Conservation (phyloP, 495 filamentous ascomycete species). For the Aspergillus panamensis region DNA sequence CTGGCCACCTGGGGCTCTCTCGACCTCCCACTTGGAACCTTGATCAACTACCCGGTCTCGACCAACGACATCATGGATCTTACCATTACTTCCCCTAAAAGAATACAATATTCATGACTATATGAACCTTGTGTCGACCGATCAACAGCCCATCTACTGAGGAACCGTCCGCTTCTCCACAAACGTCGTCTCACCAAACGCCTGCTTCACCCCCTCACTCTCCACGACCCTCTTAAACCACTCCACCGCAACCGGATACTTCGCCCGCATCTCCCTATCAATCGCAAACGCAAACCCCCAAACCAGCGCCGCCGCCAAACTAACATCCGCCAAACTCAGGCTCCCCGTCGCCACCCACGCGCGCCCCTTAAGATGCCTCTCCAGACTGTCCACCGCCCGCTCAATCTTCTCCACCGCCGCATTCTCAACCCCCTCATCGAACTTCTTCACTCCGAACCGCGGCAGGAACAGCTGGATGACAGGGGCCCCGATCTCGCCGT, state of each 20-base stretch:
- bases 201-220: conserved; percentile 48
- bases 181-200: conserved; percentile 44
- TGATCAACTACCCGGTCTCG: too few relatives aligned
- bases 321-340: conserved; percentile 54
- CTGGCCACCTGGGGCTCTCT: too few relatives aligned
- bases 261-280: conserved; percentile 49
- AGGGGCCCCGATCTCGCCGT: conserved; percentile 41
- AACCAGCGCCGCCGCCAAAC: conserved; percentile 37
- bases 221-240: conserved; percentile 44
- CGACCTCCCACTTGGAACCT: too few relatives aligned
- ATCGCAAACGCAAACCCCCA: conserved; percentile 42
- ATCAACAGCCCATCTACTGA: conserved; percentile 6
- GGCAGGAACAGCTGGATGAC: conserved; percentile 31
- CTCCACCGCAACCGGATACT: conserved; percentile 39
- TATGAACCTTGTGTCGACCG: neutral
- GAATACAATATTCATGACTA: too few relatives aligned
- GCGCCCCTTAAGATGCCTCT: conserved; percentile 36
- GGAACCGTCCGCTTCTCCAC: conserved; percentile 38
- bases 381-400: conserved; percentile 40
- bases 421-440: conserved; percentile 36
- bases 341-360: conserved; percentile 47
- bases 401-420: conserved; percentile 24
- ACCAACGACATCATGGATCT: too few relatives aligned
- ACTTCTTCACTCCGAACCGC: conserved; percentile 30
- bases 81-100: too few relatives aligned